These are phyloP conservation scores for Seiridium unicorne DNA, from an alignment of 2,329 filamentous ascomycete genomes.

Conservation along the genomic window DNA sequence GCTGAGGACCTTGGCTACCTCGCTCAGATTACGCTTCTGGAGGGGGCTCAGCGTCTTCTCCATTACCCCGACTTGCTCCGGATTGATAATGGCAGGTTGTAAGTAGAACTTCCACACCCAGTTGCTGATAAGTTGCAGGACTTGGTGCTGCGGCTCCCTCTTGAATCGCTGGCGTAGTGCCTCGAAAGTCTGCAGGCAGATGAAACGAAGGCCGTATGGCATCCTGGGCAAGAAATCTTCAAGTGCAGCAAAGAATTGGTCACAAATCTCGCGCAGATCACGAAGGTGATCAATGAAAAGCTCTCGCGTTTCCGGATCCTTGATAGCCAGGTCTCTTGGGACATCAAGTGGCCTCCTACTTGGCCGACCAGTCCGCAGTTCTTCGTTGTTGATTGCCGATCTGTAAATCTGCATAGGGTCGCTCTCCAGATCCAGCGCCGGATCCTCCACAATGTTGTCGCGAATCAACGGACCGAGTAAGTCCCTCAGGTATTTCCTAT, in stretches of 20 bases:
- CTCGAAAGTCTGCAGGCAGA: constrained; percentile 84
- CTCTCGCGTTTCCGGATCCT: constrained; percentile 86
- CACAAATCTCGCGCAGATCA: constrained; percentile 89
- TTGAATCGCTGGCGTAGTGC: constrained; percentile 75
- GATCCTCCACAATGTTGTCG: constrained; percentile 90
- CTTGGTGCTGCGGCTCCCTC: constrained; percentile 70
- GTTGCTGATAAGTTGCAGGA: constrained; percentile 81
- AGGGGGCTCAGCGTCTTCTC: constrained; percentile 86
- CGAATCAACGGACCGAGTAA: constrained; percentile 81
- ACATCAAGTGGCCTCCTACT: constrained; percentile 82
- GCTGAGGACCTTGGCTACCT: constrained; percentile 87
- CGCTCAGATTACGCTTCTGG: constrained; percentile 87
- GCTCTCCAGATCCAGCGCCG: constrained; percentile 87
- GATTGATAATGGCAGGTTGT: constrained; percentile 82
- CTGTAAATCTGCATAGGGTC: constrained; percentile 97
- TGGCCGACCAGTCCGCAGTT: constrained; percentile 83
- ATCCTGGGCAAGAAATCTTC: constrained; percentile 84
- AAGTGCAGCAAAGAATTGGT: constrained; percentile 79
- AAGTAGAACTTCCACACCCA: constrained; percentile 97
- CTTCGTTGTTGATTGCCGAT: constrained; percentile 94
- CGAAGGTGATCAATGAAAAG: constrained; percentile 94
- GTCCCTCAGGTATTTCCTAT: constrained; percentile 88
- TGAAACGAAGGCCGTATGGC: constrained; percentile 88
- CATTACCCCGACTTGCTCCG: constrained; percentile 89
- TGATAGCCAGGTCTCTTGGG: constrained; percentile 89